These are phyloP conservation scores for Theobroma cacao DNA, from an alignment of 345 rosid genomes.

Conservation along the genomic window DNA sequence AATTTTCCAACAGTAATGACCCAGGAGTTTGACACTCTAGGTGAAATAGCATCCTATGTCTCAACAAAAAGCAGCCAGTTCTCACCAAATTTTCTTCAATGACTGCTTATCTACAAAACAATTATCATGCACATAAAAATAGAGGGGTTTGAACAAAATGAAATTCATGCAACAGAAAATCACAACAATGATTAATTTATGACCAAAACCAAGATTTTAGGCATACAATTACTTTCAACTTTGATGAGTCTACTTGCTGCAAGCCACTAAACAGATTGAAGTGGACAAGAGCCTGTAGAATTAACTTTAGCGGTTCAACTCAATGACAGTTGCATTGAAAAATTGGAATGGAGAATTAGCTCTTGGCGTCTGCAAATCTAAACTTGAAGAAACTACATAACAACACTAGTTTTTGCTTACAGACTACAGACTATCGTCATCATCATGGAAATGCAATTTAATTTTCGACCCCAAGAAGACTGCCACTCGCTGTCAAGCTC, in stretches of 20 bases:
- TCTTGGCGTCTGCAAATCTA: constrained; percentile 9
- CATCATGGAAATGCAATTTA: constrained; percentile 9
- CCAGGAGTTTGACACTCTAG: too few relatives aligned
- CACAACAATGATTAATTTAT: not conserved
- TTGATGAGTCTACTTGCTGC: not conserved
- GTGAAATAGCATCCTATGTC: too few relatives aligned
- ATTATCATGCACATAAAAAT: not conserved
- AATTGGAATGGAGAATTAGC: constrained; percentile 7
- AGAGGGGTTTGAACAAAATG: not conserved
- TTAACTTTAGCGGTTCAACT: not conserved
- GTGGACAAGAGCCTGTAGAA: not conserved
- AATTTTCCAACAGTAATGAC: too few relatives aligned
- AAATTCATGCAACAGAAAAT: not conserved
- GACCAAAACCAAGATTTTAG: not conserved
- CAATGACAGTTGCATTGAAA: not conserved
- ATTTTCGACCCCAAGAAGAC: not conserved
- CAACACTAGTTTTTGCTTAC: not conserved
- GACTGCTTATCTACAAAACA: not conserved
- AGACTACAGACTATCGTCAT: not conserved
- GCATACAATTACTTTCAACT: not conserved
- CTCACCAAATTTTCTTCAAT: too few relatives aligned
- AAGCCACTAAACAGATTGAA: not conserved
- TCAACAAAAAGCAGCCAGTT: too few relatives aligned
- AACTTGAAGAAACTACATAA: not conserved
- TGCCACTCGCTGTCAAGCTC: not conserved